Base-by-base conservation (phyloP, 805 yeast species). In the Candida glaebosa region DNA sequence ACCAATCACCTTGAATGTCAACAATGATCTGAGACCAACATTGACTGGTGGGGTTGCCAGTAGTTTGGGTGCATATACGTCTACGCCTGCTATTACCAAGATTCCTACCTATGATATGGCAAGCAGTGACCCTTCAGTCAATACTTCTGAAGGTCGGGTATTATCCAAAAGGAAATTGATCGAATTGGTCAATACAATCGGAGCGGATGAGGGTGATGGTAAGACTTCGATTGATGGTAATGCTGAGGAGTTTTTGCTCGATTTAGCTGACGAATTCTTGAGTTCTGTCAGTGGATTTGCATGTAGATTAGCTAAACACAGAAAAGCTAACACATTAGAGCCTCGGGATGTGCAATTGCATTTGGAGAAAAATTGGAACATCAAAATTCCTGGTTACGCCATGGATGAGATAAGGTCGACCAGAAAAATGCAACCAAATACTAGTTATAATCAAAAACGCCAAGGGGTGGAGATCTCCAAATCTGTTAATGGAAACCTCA, bases 241-340 rank as follows among this genome's bases (percentile, higher is more conserved):
- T 62, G 96, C 88, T 14, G 96, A 90, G 61, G 98, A 91, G 52
- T 67, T 93, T 31, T 66, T 93, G 26, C 70, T 93, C 34, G 99
- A 93, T 61, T 67, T 93, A 37, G 97, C 99, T 0, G 99, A 93
- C 62, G 98, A 93, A 57, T 93, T 93, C 57, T 93, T 93, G 12
- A 78, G 85, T 5, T 82, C 87, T 37, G 96, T 95, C 2, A 89
- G 97, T 0, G 73, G 88, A 2, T 93, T 93, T 68, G 96, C 98
- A 1, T 91, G 98, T 58, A 78, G 95, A 41, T 71, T 93, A 49
- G 98, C 99, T 17, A 93, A 93, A 60, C 97, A 91, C 58, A 76
- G 99, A 52, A 88, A 87, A 56, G 79, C 87, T 5, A 96, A 91
- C 45, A 78, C 84, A 28, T 69, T 93, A 18, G 98, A 91, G 50